Conservation (phyloP, 2,329 filamentous ascomycete species). For the Colletotrichum limetticola region DNA sequence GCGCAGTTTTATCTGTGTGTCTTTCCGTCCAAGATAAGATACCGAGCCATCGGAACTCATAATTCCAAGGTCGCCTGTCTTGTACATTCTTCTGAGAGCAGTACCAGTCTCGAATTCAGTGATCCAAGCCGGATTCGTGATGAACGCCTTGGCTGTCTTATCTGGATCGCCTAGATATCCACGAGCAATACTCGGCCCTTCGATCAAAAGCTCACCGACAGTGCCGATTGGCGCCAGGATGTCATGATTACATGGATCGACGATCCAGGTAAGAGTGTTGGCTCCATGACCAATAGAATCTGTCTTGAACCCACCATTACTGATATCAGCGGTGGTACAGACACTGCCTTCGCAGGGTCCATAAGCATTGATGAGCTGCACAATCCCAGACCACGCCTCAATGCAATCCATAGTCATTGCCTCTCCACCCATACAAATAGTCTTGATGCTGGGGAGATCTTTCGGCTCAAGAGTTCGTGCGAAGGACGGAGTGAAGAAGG, state of each 20-base stretch:
- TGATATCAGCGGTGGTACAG: slow-evolving; percentile 26
- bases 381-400: slow-evolving; percentile 7
- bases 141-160: slow-evolving; percentile 6
- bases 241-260: slow-evolving; percentile 38
- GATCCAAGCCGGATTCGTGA: slow-evolving; percentile 15
- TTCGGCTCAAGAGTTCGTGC: slow-evolving; percentile 17
- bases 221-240: slow-evolving; percentile 39
- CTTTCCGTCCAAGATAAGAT: slow-evolving; percentile 39
- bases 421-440: slow-evolving; percentile 24
- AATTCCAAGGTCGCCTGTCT: slow-evolving; percentile 32
- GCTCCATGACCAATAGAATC: slow-evolving; percentile 21
- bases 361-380: slow-evolving; percentile 25
- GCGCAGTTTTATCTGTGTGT: slow-evolving; percentile 46
- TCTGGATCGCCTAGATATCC: slow-evolving; percentile 33
- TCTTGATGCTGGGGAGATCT: slow-evolving; percentile 14
- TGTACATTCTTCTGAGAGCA: slow-evolving; percentile 20
- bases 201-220: slow-evolving; percentile 42
- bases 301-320: not conserved
- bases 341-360: slow-evolving; percentile 29
- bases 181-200: slow-evolving; percentile 39
- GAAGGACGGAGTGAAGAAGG: slow-evolving; percentile 27
- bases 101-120: not conserved
- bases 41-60: slow-evolving; percentile 20
- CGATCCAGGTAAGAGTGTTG: slow-evolving; percentile 39
- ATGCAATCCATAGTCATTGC: slow-evolving; percentile 20